Evolutionary conservation across 148 eudicot genomes (phyloP).

Genomic region (Arctostaphylos glauca): DNA sequence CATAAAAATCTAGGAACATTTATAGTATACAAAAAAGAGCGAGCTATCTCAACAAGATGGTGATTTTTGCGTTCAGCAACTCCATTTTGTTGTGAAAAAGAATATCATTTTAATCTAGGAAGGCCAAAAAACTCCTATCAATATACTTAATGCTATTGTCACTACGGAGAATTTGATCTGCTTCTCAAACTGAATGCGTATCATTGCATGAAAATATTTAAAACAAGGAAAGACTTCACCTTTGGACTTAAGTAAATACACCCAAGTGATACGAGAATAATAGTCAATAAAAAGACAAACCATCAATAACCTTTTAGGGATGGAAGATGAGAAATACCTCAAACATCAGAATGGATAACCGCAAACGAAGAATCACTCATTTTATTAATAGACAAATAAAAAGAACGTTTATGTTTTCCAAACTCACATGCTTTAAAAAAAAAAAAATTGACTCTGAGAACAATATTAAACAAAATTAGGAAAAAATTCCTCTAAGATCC

Average conservation of each 20-base stretch:
- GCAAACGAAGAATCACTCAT: not conserved
- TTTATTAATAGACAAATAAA: no score
- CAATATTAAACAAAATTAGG: not conserved
- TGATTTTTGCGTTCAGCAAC: not conserved
- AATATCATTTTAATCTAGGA: not conserved
- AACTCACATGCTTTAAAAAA: not conserved
- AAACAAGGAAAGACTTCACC: not conserved
- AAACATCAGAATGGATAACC: not conserved
- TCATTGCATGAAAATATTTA: not conserved
- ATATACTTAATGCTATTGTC: not conserved
- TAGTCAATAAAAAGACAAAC: not conserved
- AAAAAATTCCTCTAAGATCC: not conserved
- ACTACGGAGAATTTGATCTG: not conserved
- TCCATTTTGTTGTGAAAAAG: not conserved
- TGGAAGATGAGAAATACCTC: not conserved
- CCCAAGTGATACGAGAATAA: not conserved
- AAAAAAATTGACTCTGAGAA: not conserved
- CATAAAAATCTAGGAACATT: not conserved
- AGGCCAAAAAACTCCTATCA: not conserved
- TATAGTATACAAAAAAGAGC: not conserved
- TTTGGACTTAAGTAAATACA: not conserved
- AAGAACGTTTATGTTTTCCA: not conserved
- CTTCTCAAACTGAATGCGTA: not conserved
- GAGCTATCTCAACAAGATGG: not conserved
- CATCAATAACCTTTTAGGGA: not conserved